These are phyloP conservation scores for Hypoxylon fragiforme DNA, from an alignment of 495 filamentous ascomycete genomes.

Conservation along the genomic window DNA sequence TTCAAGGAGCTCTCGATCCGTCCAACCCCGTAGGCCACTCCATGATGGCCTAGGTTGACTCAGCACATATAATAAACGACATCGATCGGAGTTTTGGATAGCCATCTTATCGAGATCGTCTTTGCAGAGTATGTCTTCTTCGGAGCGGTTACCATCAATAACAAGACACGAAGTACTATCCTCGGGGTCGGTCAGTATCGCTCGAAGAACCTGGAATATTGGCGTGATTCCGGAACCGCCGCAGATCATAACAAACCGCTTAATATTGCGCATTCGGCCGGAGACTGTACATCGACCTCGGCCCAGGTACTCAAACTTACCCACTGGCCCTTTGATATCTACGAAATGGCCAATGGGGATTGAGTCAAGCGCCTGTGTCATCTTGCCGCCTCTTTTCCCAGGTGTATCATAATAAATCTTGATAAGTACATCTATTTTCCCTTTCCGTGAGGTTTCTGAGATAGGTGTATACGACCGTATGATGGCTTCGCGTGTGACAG, in stretches of 20 bases:
- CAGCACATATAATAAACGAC: constrained; percentile 72
- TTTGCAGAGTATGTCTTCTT: constrained; percentile 83
- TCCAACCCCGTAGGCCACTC: constrained; percentile 71
- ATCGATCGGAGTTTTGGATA: constrained; percentile 55
- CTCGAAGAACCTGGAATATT: constrained; percentile 84
- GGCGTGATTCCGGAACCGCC: constrained; percentile 90
- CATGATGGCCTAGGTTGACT: constrained; percentile 65
- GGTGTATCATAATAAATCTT: constrained; percentile 80
- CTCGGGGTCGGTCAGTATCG: constrained; percentile 60
- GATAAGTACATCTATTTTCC: constrained; percentile 72
- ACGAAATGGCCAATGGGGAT: constrained; percentile 70
- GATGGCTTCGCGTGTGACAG: constrained; percentile 67
- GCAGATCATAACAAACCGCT: constrained; percentile 84
- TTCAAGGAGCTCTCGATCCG: constrained; percentile 64
- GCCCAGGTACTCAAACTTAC: constrained; percentile 82
- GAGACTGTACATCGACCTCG: constrained; percentile 66
- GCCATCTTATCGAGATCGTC: constrained; percentile 72
- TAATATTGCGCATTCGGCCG: constrained; percentile 60
- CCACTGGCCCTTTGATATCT: constrained; percentile 90
- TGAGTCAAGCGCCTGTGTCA: constrained; percentile 80
- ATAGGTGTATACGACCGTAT: constrained; percentile 91
- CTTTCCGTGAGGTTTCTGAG: constrained; percentile 62
- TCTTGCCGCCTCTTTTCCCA: constrained; percentile 68
- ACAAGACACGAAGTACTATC: constrained; percentile 63
- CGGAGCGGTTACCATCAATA: constrained; percentile 75